Conservation (phyloP, 1,139 yeast genomes). For the Saccharomyces hybrid region DNA sequence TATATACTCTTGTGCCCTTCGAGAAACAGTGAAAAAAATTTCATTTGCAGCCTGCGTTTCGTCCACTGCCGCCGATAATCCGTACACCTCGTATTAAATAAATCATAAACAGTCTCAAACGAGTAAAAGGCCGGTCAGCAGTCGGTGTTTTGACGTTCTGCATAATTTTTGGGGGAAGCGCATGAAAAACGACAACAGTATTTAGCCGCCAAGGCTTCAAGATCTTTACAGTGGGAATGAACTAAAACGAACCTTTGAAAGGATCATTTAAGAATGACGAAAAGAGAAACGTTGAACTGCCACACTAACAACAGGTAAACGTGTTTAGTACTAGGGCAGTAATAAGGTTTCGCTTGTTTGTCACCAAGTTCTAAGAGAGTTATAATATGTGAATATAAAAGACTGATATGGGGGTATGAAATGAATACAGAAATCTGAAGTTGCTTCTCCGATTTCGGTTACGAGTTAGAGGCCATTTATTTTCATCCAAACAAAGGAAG, state of each 20-base stretch:
- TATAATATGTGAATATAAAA: neutral
- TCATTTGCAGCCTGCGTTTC: neutral
- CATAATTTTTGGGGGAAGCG: neutral
- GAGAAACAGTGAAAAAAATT: neutral
- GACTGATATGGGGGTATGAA: neutral
- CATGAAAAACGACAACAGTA: neutral
- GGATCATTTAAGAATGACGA: neutral
- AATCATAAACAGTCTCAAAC: neutral
- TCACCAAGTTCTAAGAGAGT: neutral
- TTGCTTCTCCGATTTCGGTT: neutral
- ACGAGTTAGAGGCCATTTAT: neutral
- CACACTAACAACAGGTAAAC: neutral
- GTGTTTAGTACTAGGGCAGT: neutral
- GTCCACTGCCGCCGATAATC: neutral
- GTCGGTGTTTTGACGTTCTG: neutral
- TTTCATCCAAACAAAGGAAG: too few species aligned
- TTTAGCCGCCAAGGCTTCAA: neutral
- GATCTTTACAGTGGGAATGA: neutral
- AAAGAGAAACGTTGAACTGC: neutral
- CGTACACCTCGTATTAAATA: neutral
- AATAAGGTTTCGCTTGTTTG: neutral
- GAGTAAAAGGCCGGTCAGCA: neutral
- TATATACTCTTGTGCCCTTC: neutral
- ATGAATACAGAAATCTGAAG: neutral
- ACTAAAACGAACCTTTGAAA: neutral